Conservation (phyloP, 164 flowering plant species). For the Magnolia officinalis region DNA sequence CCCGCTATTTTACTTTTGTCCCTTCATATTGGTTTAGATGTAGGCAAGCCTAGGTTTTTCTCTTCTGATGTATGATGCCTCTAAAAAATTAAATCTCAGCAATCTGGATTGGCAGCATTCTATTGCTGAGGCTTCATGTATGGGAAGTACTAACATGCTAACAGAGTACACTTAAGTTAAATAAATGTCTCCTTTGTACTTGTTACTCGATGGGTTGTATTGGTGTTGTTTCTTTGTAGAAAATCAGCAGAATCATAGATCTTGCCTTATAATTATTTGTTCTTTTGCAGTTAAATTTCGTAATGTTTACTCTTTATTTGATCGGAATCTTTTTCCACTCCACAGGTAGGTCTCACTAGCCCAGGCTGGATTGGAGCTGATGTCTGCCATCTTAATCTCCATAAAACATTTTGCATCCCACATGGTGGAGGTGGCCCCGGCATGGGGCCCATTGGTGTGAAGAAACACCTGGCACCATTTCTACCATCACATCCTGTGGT, state of each 20-base stretch:
- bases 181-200: too few species aligned
- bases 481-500: conserved; percentile 99
- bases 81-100: too few species aligned
- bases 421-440: conserved; percentile 99
- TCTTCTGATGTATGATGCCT: too few species aligned
- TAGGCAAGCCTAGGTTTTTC: too few species aligned
- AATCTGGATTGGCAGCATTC: too few species aligned
- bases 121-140: too few species aligned
- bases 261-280: too few species aligned
- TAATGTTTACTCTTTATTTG: neutral
- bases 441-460: conserved; percentile 99
- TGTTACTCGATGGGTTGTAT: too few species aligned
- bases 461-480: conserved; percentile 95
- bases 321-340: neutral
- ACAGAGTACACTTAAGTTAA: too few species aligned
- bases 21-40: too few species aligned
- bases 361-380: conserved; percentile 98
- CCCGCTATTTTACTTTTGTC: too few species aligned
- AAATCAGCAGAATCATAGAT: neutral
- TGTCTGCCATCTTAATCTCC: conserved; percentile 99
- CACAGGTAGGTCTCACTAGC: conserved; percentile 94
- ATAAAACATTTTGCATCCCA: conserved; percentile 97
- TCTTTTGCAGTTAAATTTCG: neutral
- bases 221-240: neutral
- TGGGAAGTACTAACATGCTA: too few species aligned